Percentiles rank a stretch among this genome's conserved stretches.
These are phyloP conservation scores for Teratosphaeria nubilosa DNA, from an alignment of 2,329 filamentous ascomycete genomes.

Conservation along the genomic window DNA sequence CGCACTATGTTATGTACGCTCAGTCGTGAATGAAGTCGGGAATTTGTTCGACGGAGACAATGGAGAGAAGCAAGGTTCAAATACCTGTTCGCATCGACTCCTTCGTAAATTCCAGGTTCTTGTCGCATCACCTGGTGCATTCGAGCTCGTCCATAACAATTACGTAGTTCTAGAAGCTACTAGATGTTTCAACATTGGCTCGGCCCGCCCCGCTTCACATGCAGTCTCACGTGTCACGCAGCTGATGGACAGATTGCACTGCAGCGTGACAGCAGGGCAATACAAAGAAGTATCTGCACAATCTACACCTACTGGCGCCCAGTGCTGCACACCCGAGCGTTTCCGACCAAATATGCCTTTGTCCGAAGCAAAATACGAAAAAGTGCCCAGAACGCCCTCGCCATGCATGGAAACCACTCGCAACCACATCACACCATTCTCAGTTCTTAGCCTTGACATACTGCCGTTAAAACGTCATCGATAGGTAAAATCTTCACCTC, in stretches of 20 bases:
- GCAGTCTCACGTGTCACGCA: neutral
- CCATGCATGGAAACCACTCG: neutral
- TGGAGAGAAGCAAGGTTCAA: neutral
- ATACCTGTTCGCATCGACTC: neutral
- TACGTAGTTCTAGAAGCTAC: neutral
- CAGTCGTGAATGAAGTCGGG: neutral
- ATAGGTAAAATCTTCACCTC: constrained; percentile 12
- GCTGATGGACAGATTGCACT: neutral
- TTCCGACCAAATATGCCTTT: neutral
- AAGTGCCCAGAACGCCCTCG: neutral
- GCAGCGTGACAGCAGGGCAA: too few relatives aligned
- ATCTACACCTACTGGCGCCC: neutral
- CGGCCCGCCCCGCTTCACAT: neutral
- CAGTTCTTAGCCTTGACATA: neutral
- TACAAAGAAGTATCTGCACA: neutral
- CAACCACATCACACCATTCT: neutral
- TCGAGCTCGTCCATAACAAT: neutral
- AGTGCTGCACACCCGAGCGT: neutral
- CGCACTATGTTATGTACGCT: neutral
- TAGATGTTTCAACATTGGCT: neutral
- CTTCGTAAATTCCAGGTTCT: neutral
- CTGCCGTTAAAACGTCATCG: constrained; percentile 12
- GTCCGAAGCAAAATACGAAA: neutral
- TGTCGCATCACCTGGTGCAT: neutral
- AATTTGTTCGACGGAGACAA: neutral